Evolutionary conservation across 768 basidiomycete species (phyloP), one percentile per base, ranked within the genome.

Genomic region (Pisolithus microcarpus): DNA sequence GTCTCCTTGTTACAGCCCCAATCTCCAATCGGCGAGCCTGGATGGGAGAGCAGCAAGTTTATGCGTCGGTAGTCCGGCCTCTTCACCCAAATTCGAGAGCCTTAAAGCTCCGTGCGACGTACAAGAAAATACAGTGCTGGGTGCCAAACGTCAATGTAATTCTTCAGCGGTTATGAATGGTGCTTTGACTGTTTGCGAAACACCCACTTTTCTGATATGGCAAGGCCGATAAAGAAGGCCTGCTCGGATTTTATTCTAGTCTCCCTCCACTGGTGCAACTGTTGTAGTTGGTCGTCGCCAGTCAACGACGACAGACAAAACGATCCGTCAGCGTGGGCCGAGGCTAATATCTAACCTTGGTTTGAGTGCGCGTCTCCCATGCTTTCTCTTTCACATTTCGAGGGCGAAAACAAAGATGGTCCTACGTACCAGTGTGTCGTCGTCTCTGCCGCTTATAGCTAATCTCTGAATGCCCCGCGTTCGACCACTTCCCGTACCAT

Each of bases 51-150:
- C 71, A 7, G 74, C 70, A 50, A 70, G 62, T 38, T 60, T 54
- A 18, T 58, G 67, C 43, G 10, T 62, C 38, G 15, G 59, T 26
- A 31, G 61, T 13, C 51, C 52, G 31, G 39, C 48, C 11, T 64
- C 65, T 37, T 65, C 64, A 34, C 56, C 56, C 21, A 73, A 59
- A 34, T 61, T 54, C 1, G 75, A 79, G 49, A 72, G 66, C 47
- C 82, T 78, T 36, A 91, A 70, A 47, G 84, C 84, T 23, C 90
- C 90, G 50, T 84, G 84, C 1, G 85, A 80, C 1, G 86, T 85
- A 63, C 88, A 91, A 9, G 87, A 81, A 53, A 80, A 83, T 7
- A 79, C 69, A 66, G 61, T 24, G 15, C 81, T 54, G 15, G 43
- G 28, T 15, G 49, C 34, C 34, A 15, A 28, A 19, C 7, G 38